Percentiles rank a stretch among this genome's conserved stretches.
Conservation (phyloP, 306 rosid genomes). For the Trifolium repens region DNA sequence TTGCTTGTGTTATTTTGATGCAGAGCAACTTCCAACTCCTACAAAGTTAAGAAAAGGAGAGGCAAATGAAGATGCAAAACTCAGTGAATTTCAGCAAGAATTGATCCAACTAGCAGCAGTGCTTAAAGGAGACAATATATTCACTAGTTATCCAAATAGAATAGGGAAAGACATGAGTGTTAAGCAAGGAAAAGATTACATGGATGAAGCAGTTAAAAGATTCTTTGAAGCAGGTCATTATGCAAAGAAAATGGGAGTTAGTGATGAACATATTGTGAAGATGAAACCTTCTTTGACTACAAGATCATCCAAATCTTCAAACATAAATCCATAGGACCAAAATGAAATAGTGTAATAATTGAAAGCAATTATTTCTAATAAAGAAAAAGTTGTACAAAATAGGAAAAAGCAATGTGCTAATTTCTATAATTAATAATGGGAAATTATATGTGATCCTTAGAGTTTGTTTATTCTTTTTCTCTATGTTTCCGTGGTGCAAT, state of each 20-base stretch:
- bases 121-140: constrained; percentile 68
- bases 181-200: constrained; percentile 74
- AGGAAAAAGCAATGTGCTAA: not conserved
- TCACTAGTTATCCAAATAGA: constrained; percentile 67
- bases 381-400: not conserved
- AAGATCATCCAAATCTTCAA: constrained; percentile 51
- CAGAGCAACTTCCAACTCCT: constrained; percentile 74
- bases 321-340: constrained; percentile 40
- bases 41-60: constrained; percentile 52
- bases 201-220: constrained; percentile 65
- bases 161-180: constrained; percentile 72
- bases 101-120: constrained; percentile 80
- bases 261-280: constrained; percentile 72
- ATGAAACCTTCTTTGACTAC: constrained; percentile 93
- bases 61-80: constrained; percentile 61
- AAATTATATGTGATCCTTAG: not conserved
- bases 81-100: constrained; percentile 86
- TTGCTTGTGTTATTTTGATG: constrained; percentile 8
- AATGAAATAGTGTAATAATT: not conserved
- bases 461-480: not conserved
- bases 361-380: not conserved
- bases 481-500: not conserved
- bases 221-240: constrained; percentile 75
- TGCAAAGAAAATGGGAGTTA: constrained; percentile 82
- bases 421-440: not conserved